Base-by-base conservation (phyloP, 768 basidiomycete species). In the Russula emetica region DNA sequence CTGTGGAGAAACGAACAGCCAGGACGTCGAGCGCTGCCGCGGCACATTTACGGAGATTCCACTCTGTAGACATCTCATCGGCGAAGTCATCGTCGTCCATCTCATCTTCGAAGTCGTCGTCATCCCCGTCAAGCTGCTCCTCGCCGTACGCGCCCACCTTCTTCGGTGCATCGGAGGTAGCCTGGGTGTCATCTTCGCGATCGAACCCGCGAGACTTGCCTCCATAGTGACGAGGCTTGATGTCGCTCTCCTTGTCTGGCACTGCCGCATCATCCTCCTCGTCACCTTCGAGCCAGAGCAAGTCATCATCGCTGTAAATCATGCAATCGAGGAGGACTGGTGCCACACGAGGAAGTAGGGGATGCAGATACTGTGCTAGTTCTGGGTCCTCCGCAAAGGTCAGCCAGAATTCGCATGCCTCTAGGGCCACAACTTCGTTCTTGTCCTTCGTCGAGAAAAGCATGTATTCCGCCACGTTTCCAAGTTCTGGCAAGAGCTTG, bases 341-440 rank as follows among this genome's bases (percentile, higher is more conserved):
- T 2, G 91, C 93, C 45, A 99, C 92, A 69, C 92, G 91, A n/a
- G 80, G 85, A 10, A 99, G 80, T 64, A 94, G 82, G 2, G 95
- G 95, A 64, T 86, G 87, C 30, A 99, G 79, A 72, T 88, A 91
- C 2, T 85, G 83, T 11, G 86, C 86, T 26, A 98, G 81, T 55
- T 94, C 92, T 44, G 86, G 86, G 69, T 98, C 94, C 74, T 99
- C 97, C 18, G 97, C 95, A 72, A 99, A 98, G 1, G 95, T 97
- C 65, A 99, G 81, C 97, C 97, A 99, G 75, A 99, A 99, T 80
- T 99, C 97, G 81, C 95, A 97, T 26, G 97, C 97, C 77, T 99
- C 97, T 55, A 99, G 81, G 2, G 96, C 94, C 58, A 94, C 96
- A 66, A 88, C 89, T 76, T 98, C 95, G 74, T 98, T 94, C 77